Percentiles rank a stretch among this genome's conserved stretches.
These are phyloP conservation scores for Lecanoromycetidae sp. DNA, from an alignment of 2,329 filamentous ascomycete genomes.

Conservation along the genomic window DNA sequence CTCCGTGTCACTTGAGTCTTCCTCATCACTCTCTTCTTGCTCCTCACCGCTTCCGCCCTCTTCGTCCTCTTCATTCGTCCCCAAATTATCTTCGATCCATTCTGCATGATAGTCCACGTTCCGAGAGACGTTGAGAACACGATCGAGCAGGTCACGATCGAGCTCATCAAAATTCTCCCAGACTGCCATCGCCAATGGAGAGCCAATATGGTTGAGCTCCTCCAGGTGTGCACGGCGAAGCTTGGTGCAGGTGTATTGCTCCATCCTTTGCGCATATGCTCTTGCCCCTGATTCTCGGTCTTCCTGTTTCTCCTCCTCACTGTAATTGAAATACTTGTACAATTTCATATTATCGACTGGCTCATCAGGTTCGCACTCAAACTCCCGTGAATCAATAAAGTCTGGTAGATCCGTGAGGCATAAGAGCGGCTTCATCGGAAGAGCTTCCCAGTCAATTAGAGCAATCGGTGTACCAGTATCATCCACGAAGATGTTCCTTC, in stretches of 20 bases:
- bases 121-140: not conserved
- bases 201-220: not conserved
- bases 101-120: not conserved
- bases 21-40: too few species aligned
- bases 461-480: not conserved
- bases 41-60: too few species aligned
- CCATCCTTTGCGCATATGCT: not conserved
- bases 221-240: not conserved
- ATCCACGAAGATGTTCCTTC: slow-evolving; percentile 33
- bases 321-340: not conserved
- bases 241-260: not conserved
- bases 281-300: not conserved
- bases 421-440: not conserved
- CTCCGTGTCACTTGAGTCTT: too few species aligned
- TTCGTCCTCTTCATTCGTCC: too few species aligned
- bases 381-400: not conserved
- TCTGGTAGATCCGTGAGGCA: not conserved
- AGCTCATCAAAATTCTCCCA: not conserved
- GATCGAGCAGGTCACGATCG: not conserved
- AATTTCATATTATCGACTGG: not conserved
- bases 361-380: not conserved
- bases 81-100: not conserved
- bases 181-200: not conserved
- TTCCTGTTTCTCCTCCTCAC: not conserved
- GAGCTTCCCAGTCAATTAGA: slow-evolving; percentile 7